phyloP scores from a whole-genome alignment of 257 asterid species.

The Ilex asprella region DNA sequence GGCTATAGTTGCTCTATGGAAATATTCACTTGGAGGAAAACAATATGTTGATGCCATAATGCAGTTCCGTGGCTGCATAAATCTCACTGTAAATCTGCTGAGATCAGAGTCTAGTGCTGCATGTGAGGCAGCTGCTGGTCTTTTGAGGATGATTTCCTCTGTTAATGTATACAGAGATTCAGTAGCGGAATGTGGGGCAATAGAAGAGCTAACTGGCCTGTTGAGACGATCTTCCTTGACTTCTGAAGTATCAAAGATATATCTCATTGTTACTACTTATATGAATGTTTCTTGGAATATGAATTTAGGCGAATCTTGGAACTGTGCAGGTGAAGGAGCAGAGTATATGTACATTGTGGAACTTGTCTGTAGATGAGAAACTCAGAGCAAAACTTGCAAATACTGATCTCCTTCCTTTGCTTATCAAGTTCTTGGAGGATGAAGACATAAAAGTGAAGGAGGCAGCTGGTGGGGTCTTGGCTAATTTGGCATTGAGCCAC shows the following conservation, averaged over 20 bases:
- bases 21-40: conserved; percentile 79
- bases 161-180: conserved; percentile 51
- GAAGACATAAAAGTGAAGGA: conserved; percentile 62
- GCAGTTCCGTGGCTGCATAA: conserved; percentile 55
- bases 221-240: conserved; percentile 54
- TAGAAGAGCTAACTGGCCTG: conserved; percentile 66
- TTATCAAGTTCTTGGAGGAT: conserved; percentile 62
- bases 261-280: neutral
- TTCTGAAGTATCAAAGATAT: conserved; percentile 35
- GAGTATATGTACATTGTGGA: conserved; percentile 60
- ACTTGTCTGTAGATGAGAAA: conserved; percentile 76
- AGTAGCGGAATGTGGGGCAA: conserved; percentile 74
- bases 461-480: conserved; percentile 70
- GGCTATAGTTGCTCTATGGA: conserved; percentile 72
- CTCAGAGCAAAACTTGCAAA: conserved; percentile 41
- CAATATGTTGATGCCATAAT: conserved; percentile 57
- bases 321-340: conserved; percentile 81
- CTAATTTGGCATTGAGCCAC: conserved; percentile 54
- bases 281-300: conserved; percentile 10
- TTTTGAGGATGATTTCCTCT: conserved; percentile 57
- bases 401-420: conserved; percentile 53
- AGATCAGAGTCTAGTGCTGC: conserved; percentile 61
- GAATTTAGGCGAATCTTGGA: conserved; percentile 19
- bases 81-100: conserved; percentile 72
- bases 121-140: conserved; percentile 87